Base-by-base conservation (phyloP, 2,329 filamentous ascomycete species). In the Fusarium pininemorale region DNA sequence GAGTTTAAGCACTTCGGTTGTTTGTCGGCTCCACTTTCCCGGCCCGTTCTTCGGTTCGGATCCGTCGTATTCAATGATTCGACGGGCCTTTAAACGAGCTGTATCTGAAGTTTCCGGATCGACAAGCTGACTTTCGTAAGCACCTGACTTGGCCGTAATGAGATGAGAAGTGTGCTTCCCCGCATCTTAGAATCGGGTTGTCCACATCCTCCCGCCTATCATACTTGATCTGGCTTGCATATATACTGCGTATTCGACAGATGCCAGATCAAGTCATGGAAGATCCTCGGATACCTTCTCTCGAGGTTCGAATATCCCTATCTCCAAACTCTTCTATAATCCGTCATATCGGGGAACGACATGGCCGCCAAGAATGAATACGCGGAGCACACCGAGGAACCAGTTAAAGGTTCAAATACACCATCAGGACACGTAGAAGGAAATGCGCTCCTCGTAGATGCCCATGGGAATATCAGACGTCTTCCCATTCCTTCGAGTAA, bases 101-200 rank as follows among this genome's bases (percentile, higher is more conserved):
- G 10, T 18, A 5, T 7, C 15, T 12, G 41, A 7, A 16, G 7
- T 15, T 48, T 30, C 7, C 26, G 4, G 9, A n/a, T 30, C 13
- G 0, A 9, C 6, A 16, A 16, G 4, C 12, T 4, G 1, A 4
- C 10, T 10, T 16, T 30, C 0, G 5, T 18, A 10, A 16, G 7
- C 16, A 6, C 10, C 1, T 6, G 14, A 5, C 16, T 8, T 18
- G 16, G 5, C 10, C 42, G 5, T 26, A 7, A 2, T 16, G 11
- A 18, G 26, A 18, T 18, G 42, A 26, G 16, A 32, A 7, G 9
- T 7, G 22, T 2, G 8, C 48, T 51, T 35, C 48, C 30, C 30
- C 48, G 16, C 48, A 24, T 20, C 13, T 2, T 6, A 20, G 48
- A 0, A 20, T 24, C 48, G 30, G 48, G 48, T 35, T 35, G 30